These are phyloP conservation scores for Cavenderia fasciculata DNA, from an alignment of 78 protist genomes.

Conservation along the genomic window DNA sequence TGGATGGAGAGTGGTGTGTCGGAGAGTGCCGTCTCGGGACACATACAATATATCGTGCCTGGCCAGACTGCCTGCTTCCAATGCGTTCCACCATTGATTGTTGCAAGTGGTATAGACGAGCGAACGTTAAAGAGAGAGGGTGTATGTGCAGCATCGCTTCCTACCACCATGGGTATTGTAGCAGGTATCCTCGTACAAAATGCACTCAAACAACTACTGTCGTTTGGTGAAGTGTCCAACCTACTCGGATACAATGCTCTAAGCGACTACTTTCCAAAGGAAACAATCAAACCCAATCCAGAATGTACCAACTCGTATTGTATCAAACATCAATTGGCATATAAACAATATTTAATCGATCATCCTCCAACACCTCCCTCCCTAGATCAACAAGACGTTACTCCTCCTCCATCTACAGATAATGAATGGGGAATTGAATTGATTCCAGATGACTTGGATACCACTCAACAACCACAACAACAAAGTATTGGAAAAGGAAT, in stretches of 20 bases:
- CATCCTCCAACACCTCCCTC: background rate
- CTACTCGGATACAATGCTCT: conserved; percentile 95
- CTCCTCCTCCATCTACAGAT: conserved; percentile 25
- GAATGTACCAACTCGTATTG: conserved; percentile 86
- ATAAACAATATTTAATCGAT: conserved; percentile 41
- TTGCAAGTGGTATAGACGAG: conserved; percentile 94
- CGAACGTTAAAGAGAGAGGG: conserved; percentile 87
- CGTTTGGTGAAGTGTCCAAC: conserved; percentile 90
- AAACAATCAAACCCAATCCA: conserved; percentile 88
- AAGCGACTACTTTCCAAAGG: conserved; percentile 93
- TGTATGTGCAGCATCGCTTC: conserved; percentile 98
- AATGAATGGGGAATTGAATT: conserved; percentile 74
- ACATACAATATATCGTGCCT: conserved; percentile 94
- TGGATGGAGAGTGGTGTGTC: conserved; percentile 99
- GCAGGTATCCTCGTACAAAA: conserved; percentile 97
- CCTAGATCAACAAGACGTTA: background rate
- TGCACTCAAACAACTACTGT: conserved; percentile 91
- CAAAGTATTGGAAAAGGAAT: conserved; percentile 3
- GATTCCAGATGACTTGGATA: background rate
- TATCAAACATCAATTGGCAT: conserved; percentile 14
- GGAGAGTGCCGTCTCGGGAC: conserved; percentile 98
- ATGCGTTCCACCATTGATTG: conserved; percentile 97
- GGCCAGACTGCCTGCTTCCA: conserved; percentile 91
- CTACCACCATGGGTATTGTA: conserved; percentile 98
- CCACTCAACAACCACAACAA: background rate